Percentiles rank a stretch among this genome's conserved stretches.
Conservation (phyloP, 2,329 filamentous ascomycete species). For the Colletotrichum eleusines region DNA sequence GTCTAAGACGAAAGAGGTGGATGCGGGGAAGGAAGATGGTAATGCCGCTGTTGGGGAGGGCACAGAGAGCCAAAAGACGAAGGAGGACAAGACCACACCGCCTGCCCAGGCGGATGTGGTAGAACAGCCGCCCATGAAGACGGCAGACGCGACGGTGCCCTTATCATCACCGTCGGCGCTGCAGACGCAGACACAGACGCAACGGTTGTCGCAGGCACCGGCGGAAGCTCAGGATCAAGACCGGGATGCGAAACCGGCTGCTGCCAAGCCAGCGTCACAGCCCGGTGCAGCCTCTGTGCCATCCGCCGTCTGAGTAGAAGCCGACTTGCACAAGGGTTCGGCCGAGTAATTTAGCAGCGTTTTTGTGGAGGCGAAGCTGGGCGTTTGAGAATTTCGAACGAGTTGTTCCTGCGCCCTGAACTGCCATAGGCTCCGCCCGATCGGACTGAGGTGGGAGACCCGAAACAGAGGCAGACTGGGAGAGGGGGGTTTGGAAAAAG, state of each 20-base stretch:
- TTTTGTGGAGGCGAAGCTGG: neutral
- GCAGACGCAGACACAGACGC: conserved; percentile 8
- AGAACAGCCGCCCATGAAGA: conserved; percentile 3
- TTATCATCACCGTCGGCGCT: conserved; percentile 23
- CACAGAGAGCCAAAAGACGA: conserved; percentile 35
- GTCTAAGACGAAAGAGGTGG: conserved; percentile 43
- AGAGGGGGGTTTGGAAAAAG: neutral
- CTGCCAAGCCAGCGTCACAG: conserved; percentile 7
- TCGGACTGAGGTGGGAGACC: conserved; percentile 23
- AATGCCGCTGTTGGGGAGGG: conserved; percentile 41
- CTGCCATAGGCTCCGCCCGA: conserved; percentile 30
- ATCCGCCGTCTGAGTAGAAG: conserved; percentile 27
- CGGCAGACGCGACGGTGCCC: conserved; percentile 3
- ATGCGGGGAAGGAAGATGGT: conserved; percentile 4
- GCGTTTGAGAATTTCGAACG: conserved; percentile 14
- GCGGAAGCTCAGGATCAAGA: conserved; percentile 7
- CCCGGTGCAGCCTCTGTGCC: conserved; percentile 22
- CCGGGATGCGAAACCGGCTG: conserved; percentile 26
- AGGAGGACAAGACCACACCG: conserved; percentile 35
- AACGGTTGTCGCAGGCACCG: conserved; percentile 1
- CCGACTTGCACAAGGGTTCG: neutral
- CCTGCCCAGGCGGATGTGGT: neutral
- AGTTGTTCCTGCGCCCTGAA: neutral
- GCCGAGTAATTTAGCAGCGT: conserved; percentile 14
- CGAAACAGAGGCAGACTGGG: conserved; percentile 28